These are phyloP conservation scores for Mycena galericulata DNA, from an alignment of 768 basidiomycete genomes.

Conservation along the genomic window DNA sequence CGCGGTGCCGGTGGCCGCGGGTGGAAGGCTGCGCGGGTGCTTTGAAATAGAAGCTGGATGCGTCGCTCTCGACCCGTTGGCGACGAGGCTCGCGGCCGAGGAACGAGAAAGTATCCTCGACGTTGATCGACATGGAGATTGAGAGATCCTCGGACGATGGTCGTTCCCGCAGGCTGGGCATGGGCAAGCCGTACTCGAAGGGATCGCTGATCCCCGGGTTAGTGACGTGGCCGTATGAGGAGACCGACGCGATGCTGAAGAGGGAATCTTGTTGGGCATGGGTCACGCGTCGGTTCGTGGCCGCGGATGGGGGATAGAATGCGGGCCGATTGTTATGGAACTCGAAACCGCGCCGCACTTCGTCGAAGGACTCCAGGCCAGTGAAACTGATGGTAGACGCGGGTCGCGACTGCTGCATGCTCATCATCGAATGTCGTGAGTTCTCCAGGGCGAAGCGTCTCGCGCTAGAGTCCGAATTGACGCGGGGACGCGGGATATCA, in stretches of 20 bases:
- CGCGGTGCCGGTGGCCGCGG: constrained; percentile 70
- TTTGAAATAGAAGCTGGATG: constrained; percentile 82
- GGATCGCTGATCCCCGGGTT: constrained; percentile 75
- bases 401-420: constrained; percentile 52
- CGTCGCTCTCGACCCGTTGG: constrained; percentile 77
- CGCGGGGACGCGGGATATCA: constrained; percentile 50
- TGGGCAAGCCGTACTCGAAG: constrained; percentile 71
- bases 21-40: constrained; percentile 51
- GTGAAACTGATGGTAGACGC: constrained; percentile 73
- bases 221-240: constrained; percentile 79
- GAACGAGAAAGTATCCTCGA: constrained; percentile 85
- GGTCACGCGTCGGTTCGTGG: constrained; percentile 45
- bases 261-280: no score
- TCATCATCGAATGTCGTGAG: constrained; percentile 35
- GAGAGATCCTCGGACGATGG: constrained; percentile 73
- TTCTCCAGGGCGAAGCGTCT: constrained; percentile 47
- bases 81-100: constrained; percentile 53
- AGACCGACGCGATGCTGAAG: constrained; percentile 84
- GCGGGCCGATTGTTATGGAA: constrained; percentile 71
- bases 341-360: constrained; percentile 84
- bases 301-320: constrained; percentile 70
- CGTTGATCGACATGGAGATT: constrained; percentile 63
- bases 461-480: constrained; percentile 58
- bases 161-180: constrained; percentile 62
- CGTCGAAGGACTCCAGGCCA: constrained; percentile 81